Conservation (phyloP, 2,329 filamentous ascomycete species). For the Colletotrichum sp. region DNA sequence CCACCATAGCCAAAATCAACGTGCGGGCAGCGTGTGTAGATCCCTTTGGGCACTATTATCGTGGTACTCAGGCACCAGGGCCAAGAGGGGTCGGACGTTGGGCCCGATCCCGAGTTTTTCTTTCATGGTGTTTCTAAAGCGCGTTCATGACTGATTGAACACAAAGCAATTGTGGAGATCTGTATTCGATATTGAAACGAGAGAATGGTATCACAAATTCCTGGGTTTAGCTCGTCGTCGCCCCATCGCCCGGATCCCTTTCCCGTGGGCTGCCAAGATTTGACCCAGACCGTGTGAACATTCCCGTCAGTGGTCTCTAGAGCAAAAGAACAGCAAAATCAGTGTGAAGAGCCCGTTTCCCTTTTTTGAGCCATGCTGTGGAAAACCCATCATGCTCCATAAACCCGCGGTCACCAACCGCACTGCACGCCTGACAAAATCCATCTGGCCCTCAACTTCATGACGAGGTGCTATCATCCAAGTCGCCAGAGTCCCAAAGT, state of each 20-base stretch:
- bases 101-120: background rate
- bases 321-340: background rate
- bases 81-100: background rate
- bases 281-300: background rate
- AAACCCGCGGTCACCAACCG: background rate
- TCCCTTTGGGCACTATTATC: background rate
- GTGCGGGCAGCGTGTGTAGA: background rate
- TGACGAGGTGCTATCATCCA: background rate
- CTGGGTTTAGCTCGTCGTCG: background rate
- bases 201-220: slow-evolving; percentile 10
- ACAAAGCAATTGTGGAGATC: background rate
- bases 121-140: background rate
- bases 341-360: background rate
- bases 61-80: background rate
- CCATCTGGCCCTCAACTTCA: background rate
- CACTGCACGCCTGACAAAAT: background rate
- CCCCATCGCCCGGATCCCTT: background rate
- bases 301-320: background rate
- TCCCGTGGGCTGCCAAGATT: background rate
- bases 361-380: background rate
- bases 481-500: background rate
- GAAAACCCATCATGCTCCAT: background rate
- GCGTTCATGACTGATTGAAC: background rate
- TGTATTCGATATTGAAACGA: background rate
- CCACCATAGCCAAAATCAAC: background rate